phyloP scores from a whole-genome alignment of 2,329 filamentous ascomycete genomes.

The Ploettnerulaceae sp. region DNA sequence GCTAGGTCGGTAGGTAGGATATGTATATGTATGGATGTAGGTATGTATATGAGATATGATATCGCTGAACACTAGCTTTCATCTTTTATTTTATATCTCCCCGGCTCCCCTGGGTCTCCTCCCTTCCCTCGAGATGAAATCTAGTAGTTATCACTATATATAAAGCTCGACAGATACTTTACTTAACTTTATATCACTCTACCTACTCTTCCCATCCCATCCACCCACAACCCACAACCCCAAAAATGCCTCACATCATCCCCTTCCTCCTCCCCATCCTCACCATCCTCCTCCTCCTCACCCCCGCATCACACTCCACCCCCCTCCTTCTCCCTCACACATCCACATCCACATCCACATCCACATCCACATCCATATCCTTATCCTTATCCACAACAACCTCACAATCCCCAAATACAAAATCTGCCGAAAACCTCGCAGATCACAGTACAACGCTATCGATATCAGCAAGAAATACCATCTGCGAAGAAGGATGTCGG shows the following conservation, averaged over 20 bases:
- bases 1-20: too few species aligned
- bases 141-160: too few species aligned
- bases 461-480: background rate
- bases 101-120: too few species aligned
- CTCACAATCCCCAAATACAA: background rate
- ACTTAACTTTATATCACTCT: too few species aligned
- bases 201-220: too few species aligned
- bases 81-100: too few species aligned
- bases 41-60: too few species aligned
- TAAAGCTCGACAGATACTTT: too few species aligned
- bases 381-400: background rate
- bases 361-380: background rate
- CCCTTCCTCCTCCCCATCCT: background rate
- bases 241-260: background rate
- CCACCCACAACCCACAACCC: background rate
- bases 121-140: too few species aligned
- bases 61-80: too few species aligned
- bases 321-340: background rate
- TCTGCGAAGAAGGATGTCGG: slow-evolving; percentile 6
- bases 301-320: background rate
- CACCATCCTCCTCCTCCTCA: background rate
- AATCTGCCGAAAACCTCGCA: background rate
- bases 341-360: background rate
- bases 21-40: too few species aligned
- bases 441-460: background rate